phyloP scores from a whole-genome alignment of 352 stramenopile species.

The Pythium guiyangense region DNA sequence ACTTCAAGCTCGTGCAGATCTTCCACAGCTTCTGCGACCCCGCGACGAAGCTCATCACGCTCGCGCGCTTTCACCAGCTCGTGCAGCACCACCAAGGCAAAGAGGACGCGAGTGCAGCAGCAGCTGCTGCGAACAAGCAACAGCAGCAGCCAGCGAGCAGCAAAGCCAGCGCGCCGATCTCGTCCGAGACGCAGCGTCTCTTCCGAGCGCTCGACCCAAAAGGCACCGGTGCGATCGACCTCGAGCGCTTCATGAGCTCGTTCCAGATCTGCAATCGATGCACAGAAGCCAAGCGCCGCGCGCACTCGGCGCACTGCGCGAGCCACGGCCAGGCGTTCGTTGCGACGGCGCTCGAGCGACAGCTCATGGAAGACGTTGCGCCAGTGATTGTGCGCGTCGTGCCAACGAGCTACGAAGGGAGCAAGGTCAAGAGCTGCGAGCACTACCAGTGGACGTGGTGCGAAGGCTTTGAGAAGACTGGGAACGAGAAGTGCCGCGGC shows the following conservation, averaged over 20 bases:
- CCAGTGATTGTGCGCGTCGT: conserved; percentile 78
- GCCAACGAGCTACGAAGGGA: conserved; percentile 57
- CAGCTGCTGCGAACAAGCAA: conserved; percentile 1
- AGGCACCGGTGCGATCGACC: conserved; percentile 31
- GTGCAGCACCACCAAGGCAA: conserved; percentile 65
- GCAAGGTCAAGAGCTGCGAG: conserved; percentile 80
- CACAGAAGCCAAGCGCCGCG: conserved; percentile 70
- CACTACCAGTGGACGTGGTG: conserved; percentile 88
- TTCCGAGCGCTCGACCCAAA: conserved; percentile 60
- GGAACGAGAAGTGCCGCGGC: conserved; percentile 80
- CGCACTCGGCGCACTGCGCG: conserved; percentile 46
- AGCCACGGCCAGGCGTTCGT: conserved; percentile 48
- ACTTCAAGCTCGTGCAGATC: conserved; percentile 86
- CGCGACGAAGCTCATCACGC: conserved; percentile 37
- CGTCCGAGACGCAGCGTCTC: conserved; percentile 37
- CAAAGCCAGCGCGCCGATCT: conserved; percentile 16
- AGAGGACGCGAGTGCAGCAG: conserved; percentile 24
- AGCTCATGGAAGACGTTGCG: conserved; percentile 74
- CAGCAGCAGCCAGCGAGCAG: conserved; percentile 3
- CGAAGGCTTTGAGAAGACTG: conserved; percentile 78
- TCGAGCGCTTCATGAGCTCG: conserved; percentile 80
- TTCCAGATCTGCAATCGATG: conserved; percentile 88
- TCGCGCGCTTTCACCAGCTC: conserved; percentile 59
- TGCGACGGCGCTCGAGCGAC: conserved; percentile 44
- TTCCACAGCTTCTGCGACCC: conserved; percentile 81